These are phyloP conservation scores for Thelonectria rubi DNA, from an alignment of 2,329 filamentous ascomycete species.

Conservation along the genomic window DNA sequence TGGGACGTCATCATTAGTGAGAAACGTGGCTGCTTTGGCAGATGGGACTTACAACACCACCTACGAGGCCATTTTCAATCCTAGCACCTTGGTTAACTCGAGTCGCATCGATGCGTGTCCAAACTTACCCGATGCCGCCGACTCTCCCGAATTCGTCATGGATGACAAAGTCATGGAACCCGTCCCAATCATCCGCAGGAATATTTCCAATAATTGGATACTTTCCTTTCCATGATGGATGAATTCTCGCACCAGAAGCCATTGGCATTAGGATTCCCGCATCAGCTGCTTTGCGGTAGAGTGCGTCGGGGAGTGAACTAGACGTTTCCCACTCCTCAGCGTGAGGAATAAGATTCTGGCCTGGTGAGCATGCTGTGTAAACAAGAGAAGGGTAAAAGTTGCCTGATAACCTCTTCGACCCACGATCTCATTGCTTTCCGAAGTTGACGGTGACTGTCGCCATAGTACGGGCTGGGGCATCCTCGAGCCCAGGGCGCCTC, in stretches of 20 bases:
- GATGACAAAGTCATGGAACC: slow-evolving; percentile 19
- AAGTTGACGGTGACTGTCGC: slow-evolving; percentile 18
- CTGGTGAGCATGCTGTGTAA: neutral
- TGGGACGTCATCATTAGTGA: neutral
- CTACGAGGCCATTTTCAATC: slow-evolving; percentile 17
- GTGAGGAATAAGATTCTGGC: slow-evolving; percentile 10
- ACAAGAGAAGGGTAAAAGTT: neutral
- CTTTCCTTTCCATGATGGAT: neutral
- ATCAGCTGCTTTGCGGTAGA: slow-evolving; percentile 15
- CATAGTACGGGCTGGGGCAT: slow-evolving; percentile 19
- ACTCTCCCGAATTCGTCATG: slow-evolving; percentile 23
- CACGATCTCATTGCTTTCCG: slow-evolving; percentile 16
- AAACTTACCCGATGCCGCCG: slow-evolving; percentile 16
- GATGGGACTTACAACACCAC: slow-evolving; percentile 15
- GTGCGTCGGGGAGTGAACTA: slow-evolving; percentile 1
- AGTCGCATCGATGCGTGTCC: no score
- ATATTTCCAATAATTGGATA: slow-evolving; percentile 19
- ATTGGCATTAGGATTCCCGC: slow-evolving; percentile 17
- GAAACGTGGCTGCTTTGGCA: neutral
- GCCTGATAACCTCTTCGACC: slow-evolving; percentile 6
- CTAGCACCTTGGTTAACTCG: neutral
- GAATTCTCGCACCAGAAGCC: slow-evolving; percentile 10
- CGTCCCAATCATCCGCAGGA: slow-evolving; percentile 17
- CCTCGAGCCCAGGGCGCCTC: slow-evolving; percentile 20
- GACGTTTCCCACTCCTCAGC: slow-evolving; percentile 17